phyloP scores from a whole-genome alignment of 805 yeast species.

The Cyberlindnera japonica region DNA sequence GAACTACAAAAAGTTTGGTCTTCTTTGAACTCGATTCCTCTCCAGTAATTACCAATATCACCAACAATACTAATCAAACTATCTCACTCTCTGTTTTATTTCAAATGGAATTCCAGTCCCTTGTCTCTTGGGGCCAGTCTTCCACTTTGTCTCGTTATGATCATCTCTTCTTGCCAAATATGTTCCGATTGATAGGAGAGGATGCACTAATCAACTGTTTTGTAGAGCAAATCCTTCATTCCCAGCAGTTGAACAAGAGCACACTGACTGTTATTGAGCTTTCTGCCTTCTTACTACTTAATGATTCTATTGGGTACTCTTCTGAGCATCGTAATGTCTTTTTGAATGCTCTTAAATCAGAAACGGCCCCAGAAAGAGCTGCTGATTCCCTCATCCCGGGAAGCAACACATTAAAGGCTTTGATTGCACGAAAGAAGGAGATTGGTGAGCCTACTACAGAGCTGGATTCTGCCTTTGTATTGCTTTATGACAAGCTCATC shows the following conservation, averaged over 20 bases:
- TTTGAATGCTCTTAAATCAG: conserved; percentile 8
- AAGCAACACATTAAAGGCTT: conserved; percentile 3
- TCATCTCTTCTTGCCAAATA: conserved; percentile 13
- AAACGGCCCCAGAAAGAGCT: conserved; percentile 1
- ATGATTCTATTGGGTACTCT: conserved; percentile 13
- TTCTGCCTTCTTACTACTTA: conserved; percentile 18
- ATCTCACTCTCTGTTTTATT: conserved; percentile 18
- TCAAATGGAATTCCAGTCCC: conserved; percentile 18
- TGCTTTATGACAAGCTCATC: conserved; percentile 19
- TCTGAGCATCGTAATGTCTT: conserved; percentile 7
- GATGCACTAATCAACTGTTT: conserved; percentile 20
- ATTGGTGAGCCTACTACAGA: background rate
- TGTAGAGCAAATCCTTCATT: conserved; percentile 15
- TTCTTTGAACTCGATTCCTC: conserved; percentile 16
- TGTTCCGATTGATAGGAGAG: conserved; percentile 20
- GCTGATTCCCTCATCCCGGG: conserved; percentile 6
- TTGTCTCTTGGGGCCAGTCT: conserved; percentile 25
- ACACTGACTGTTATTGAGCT: conserved; percentile 18
- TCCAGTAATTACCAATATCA: conserved; percentile 2
- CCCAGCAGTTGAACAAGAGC: conserved; percentile 18
- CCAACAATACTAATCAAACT: conserved; percentile 3
- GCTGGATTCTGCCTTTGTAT: conserved; percentile 8
- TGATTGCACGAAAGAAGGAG: conserved; percentile 8
- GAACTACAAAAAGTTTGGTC: conserved; percentile 1
- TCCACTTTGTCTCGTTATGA: conserved; percentile 20